Percentiles rank a stretch among this genome's conserved stretches.
phyloP scores from a whole-genome alignment of 1,139 yeast genomes.

The Kodamaea suecica region DNA sequence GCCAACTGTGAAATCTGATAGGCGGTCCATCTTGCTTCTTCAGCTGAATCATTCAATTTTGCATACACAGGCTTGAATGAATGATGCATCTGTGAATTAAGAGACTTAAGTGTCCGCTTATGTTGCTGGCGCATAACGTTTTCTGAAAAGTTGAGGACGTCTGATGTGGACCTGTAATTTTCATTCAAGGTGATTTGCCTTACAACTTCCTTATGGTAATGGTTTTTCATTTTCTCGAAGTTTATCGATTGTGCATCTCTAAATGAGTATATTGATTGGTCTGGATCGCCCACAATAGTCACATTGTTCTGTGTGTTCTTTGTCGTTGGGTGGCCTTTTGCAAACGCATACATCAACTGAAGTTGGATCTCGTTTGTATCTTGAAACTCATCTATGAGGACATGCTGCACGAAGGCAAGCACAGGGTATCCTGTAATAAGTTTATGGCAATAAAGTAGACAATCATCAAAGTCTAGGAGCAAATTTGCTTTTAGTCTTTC shows the following conservation, averaged over 20 bases:
- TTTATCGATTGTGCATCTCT: conserved; percentile 75
- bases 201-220: conserved; percentile 29
- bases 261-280: conserved; percentile 89
- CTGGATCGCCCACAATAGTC: conserved; percentile 94
- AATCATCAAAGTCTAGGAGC: conserved; percentile 80
- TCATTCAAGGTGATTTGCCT: conserved; percentile 48
- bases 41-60: conserved; percentile 34
- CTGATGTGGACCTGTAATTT: conserved; percentile 78
- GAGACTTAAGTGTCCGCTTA: conserved; percentile 39
- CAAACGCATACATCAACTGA: conserved; percentile 59
- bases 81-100: conserved; percentile 43
- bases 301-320: conserved; percentile 41
- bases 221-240: conserved; percentile 55
- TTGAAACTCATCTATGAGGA: conserved; percentile 90
- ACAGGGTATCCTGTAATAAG: conserved; percentile 47
- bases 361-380: conserved; percentile 83
- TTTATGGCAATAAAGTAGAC: conserved; percentile 54
- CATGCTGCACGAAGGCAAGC: conserved; percentile 57
- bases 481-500: conserved; percentile 35
- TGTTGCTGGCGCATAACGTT: conserved; percentile 61
- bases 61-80: conserved; percentile 50
- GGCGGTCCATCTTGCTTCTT: conserved; percentile 60
- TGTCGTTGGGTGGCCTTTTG: conserved; percentile 34
- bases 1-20: conserved; percentile 50
- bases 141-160: conserved; percentile 65